Conservation (phyloP, 371 early-diverging fungal genomes). For the Quaeritorhiza haematococci region DNA sequence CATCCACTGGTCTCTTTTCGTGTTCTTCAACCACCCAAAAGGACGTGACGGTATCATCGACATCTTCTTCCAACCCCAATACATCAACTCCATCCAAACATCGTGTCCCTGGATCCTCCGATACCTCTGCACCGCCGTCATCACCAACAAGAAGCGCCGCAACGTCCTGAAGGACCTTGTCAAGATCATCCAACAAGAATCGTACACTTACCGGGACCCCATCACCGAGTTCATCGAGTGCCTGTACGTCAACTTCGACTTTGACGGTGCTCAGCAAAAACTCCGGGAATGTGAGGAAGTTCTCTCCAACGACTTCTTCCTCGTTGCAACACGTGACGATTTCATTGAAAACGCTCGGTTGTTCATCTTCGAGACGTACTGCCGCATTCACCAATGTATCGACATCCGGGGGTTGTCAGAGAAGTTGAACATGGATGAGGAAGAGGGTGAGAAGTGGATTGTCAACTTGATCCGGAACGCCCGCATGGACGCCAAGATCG, state of each 20-base stretch:
- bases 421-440: constrained; percentile 77
- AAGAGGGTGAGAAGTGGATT: constrained; percentile 94
- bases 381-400: constrained; percentile 90
- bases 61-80: constrained; percentile 83
- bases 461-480: constrained; percentile 92
- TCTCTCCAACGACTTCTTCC: constrained; percentile 82
- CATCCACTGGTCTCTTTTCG: constrained; percentile 93
- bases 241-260: constrained; percentile 87
- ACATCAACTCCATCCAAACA: constrained; percentile 92
- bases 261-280: constrained; percentile 85
- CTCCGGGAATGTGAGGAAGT: constrained; percentile 82
- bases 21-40: constrained; percentile 94
- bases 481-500: constrained; percentile 93
- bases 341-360: constrained; percentile 89
- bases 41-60: constrained; percentile 90
- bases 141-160: constrained; percentile 85
- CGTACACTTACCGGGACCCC: constrained; percentile 53
- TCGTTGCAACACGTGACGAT: constrained; percentile 74
- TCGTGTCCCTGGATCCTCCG: constrained; percentile 93
- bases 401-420: constrained; percentile 79
- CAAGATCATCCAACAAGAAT: constrained; percentile 80
- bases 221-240: constrained; percentile 86
- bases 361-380: constrained; percentile 92
- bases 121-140: constrained; percentile 83
- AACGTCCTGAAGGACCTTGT: constrained; percentile 82